These are phyloP conservation scores for Acarospora socialis DNA, from an alignment of 2,329 filamentous ascomycete genomes.

Conservation along the genomic window DNA sequence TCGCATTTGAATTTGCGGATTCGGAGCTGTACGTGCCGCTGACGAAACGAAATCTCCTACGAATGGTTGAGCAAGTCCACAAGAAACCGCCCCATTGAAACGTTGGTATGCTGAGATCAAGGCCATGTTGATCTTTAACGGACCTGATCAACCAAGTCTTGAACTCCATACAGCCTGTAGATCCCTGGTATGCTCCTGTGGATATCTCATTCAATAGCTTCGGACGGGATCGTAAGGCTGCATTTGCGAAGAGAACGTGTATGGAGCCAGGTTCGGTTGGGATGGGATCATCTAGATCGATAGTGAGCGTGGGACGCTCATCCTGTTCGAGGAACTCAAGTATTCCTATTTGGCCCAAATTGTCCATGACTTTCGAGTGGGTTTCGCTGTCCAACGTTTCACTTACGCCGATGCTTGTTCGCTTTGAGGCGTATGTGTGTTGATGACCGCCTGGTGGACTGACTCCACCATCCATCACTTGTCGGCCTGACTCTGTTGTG, in stretches of 20 bases:
- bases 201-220: constrained; percentile 43
- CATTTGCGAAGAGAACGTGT: constrained; percentile 54
- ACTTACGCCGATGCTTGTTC: constrained; percentile 30
- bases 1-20: constrained; percentile 1
- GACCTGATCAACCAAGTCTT: constrained; percentile 53
- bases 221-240: constrained; percentile 45
- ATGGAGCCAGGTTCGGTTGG: constrained; percentile 42
- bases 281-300: constrained; percentile 49
- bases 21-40: constrained; percentile 33
- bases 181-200: constrained; percentile 31
- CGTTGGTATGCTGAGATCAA: constrained; percentile 40
- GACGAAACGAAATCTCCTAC: constrained; percentile 54
- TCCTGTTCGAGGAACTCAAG: constrained; percentile 64
- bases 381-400: constrained; percentile 38
- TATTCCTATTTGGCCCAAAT: constrained; percentile 51
- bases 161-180: constrained; percentile 46
- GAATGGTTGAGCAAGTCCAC: constrained; percentile 58
- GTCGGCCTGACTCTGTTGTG: too few species aligned
- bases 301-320: constrained; percentile 59
- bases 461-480: constrained; percentile 29
- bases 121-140: constrained; percentile 36
- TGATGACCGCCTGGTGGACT: too few species aligned
- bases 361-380: constrained; percentile 37
- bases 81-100: constrained; percentile 48
- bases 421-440: too few species aligned